Conservation (phyloP, 2,329 filamentous ascomycete genomes). For the Penicillium rolfsii region DNA sequence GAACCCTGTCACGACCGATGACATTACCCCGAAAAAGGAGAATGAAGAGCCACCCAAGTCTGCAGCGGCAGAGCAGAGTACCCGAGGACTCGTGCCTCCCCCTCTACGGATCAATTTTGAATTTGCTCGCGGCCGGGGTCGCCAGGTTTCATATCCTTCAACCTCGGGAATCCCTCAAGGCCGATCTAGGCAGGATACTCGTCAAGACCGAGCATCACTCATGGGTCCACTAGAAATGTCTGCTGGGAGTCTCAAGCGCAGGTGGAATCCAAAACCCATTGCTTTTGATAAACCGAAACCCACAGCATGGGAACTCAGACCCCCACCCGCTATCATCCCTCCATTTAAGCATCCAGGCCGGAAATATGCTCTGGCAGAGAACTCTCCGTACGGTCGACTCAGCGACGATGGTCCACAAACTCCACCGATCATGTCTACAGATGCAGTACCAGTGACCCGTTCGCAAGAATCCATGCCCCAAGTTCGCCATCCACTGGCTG, state of each 20-base stretch:
- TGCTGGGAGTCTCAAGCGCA: conserved; percentile 1
- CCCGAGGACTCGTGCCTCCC: conserved; percentile 2
- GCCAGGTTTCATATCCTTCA: conserved; percentile 2
- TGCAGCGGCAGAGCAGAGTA: not conserved
- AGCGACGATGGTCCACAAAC: not conserved
- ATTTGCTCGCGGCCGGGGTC: conserved; percentile 11
- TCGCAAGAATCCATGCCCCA: not conserved
- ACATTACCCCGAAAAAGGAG: conserved; percentile 8
- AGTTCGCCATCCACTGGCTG: not conserved
- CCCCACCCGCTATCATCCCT: conserved; percentile 5
- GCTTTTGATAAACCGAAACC: conserved; percentile 4
- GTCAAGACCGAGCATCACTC: conserved; percentile 5
- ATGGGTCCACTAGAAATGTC: conserved; percentile 2
- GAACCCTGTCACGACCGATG: conserved; percentile 26
- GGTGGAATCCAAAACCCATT: not conserved
- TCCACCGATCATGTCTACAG: not conserved
- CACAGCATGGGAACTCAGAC: not conserved
- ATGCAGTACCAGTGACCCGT: not conserved
- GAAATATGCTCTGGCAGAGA: not conserved
- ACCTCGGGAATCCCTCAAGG: not conserved
- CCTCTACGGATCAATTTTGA: conserved; percentile 14
- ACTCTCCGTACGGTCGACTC: not conserved
- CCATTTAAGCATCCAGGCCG: conserved; percentile 20
- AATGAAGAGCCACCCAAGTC: not conserved
- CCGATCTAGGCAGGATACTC: conserved; percentile 5